phyloP scores from a whole-genome alignment of 768 basidiomycete genomes.

The Lentinus brumalis region DNA sequence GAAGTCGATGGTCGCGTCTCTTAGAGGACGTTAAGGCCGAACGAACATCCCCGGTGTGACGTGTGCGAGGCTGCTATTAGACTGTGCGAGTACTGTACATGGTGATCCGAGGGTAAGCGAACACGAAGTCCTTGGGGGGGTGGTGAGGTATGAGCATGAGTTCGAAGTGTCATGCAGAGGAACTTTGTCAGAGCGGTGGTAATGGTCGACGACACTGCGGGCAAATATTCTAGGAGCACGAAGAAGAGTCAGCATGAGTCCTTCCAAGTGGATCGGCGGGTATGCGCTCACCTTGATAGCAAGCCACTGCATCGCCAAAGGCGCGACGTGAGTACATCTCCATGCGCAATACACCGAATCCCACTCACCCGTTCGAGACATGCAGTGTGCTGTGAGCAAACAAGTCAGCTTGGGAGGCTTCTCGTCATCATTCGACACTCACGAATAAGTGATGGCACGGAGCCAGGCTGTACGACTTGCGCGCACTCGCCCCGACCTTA shows the following conservation, averaged over 20 bases:
- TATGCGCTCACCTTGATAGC: constrained; percentile 43
- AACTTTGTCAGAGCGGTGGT: constrained; percentile 62
- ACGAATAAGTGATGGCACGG: constrained; percentile 91
- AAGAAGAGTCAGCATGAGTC: not conserved
- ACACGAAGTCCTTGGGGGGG: no score
- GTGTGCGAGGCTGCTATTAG: not conserved
- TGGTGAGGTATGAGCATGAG: no score
- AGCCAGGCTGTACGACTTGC: constrained; percentile 77
- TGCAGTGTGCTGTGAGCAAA: constrained; percentile 66
- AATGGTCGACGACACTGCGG: constrained; percentile 87
- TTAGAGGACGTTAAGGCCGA: not conserved
- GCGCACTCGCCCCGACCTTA: constrained; percentile 34
- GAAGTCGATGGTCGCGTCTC: constrained; percentile 10
- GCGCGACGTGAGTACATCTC: constrained; percentile 30
- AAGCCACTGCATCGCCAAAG: constrained; percentile 47
- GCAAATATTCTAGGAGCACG: constrained; percentile 70
- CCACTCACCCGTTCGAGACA: constrained; percentile 74
- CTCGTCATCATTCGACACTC: constrained; percentile 33
- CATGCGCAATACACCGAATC: constrained; percentile 1
- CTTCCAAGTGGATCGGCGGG: not conserved
- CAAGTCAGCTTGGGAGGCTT: not conserved
- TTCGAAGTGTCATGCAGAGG: not conserved
- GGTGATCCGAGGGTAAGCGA: not conserved
- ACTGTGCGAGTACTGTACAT: not conserved
- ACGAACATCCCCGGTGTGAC: not conserved